Evolutionary conservation across 1,284 basidiomycete species (phyloP).

Genomic region (Paramarasmius palmivorus): DNA sequence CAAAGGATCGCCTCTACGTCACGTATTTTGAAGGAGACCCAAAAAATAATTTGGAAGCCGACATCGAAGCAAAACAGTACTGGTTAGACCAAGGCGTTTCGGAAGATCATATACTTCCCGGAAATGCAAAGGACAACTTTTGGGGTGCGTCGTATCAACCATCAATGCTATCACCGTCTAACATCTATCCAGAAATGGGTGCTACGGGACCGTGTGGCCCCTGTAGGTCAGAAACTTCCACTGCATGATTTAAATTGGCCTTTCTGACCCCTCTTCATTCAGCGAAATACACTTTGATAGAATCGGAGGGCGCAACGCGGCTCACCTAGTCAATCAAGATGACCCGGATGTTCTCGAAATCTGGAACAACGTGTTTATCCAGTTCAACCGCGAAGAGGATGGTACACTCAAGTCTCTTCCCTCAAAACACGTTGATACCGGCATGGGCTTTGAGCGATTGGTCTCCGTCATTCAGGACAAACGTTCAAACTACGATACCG

Average conservation of each 20-base stretch:
- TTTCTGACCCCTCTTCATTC: slow-evolving; percentile 13
- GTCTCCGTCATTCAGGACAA: slow-evolving; percentile 93
- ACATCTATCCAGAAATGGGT: slow-evolving; percentile 81
- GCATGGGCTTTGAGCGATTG: slow-evolving; percentile 98
- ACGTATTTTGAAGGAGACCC: slow-evolving; percentile 97
- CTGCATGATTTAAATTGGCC: background rate
- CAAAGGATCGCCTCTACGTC: slow-evolving; percentile 92
- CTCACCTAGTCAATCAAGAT: slow-evolving; percentile 91
- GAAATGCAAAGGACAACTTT: slow-evolving; percentile 97
- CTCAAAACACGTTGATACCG: slow-evolving; percentile 95
- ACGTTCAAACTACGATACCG: slow-evolving; percentile 97
- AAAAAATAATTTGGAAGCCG: slow-evolving; percentile 85
- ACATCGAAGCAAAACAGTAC: slow-evolving; percentile 83
- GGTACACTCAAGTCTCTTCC: slow-evolving; percentile 83
- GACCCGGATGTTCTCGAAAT: slow-evolving; percentile 97
- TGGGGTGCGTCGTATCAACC: slow-evolving; percentile 72
- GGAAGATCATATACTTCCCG: slow-evolving; percentile 90
- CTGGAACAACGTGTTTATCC: slow-evolving; percentile 99
- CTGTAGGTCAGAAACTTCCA: slow-evolving; percentile 63
- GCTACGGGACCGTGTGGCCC: slow-evolving; percentile 97
- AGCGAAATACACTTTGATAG: slow-evolving; percentile 98
- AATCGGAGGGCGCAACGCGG: slow-evolving; percentile 91
- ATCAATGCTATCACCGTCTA: background rate
- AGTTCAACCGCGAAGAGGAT: slow-evolving; percentile 94
- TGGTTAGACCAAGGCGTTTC: slow-evolving; percentile 89